phyloP scores from a whole-genome alignment of 352 stramenopile species.

The Blastocystis hominis region DNA sequence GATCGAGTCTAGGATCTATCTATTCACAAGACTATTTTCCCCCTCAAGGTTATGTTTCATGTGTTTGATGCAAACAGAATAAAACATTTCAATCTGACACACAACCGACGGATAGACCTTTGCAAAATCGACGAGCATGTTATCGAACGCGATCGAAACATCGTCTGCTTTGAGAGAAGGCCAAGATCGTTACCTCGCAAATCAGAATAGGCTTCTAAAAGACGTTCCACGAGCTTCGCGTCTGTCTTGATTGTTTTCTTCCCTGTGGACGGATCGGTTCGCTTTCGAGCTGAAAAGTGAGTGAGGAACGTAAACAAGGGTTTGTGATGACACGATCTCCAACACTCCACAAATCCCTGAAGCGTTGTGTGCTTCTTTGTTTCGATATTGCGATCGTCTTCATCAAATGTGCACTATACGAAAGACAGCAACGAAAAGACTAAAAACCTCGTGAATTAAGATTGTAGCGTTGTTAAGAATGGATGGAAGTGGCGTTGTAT shows the following conservation, averaged over 20 bases:
- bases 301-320: constrained; percentile 27
- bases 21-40: constrained; percentile 49
- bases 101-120: not conserved
- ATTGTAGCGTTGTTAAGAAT: constrained; percentile 3
- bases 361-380: constrained; percentile 35
- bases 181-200: not conserved
- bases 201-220: constrained; percentile 16
- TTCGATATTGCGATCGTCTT: constrained; percentile 42
- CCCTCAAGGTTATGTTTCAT: constrained; percentile 1
- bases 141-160: constrained; percentile 23
- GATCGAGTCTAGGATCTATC: not conserved
- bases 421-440: not conserved
- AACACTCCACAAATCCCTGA: not conserved
- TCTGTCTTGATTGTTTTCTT: constrained; percentile 25
- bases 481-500: not conserved
- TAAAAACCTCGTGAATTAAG: constrained; percentile 38
- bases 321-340: not conserved
- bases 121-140: constrained; percentile 35
- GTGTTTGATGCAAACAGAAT: not conserved
- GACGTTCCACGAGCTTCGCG: not conserved
- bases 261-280: not conserved
- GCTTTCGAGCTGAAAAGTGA: constrained; percentile 13
- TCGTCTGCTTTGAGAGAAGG: not conserved
- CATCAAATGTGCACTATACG: constrained; percentile 30
- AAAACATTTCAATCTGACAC: not conserved